Base-by-base conservation (phyloP, 2,329 filamentous ascomycete genomes). In the Orbilia brochopaga region DNA sequence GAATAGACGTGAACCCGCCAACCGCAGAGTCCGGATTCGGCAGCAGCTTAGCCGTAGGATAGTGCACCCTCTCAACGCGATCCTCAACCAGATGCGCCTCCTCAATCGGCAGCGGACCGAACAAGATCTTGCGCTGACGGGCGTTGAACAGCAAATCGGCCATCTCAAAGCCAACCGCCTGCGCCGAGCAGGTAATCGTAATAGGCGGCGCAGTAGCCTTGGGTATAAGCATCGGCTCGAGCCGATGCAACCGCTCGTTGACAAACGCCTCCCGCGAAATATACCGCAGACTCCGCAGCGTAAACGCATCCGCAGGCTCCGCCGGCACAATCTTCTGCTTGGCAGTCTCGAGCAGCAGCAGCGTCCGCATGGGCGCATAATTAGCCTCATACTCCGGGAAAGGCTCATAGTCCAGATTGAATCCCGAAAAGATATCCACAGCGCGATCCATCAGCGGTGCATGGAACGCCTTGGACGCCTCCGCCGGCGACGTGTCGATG, bases 1-100 rank as follows among this genome's bases (percentile, higher is more conserved):
- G 85, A 74, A 99, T 95, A 78, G 93, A 90, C 56, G 90, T 97
- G 80, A 92, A 97, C 23, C 90, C 87, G 75, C 88, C 86, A 82
- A 91, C 93, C 78, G 90, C 86, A 51, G 90, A 91, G 72, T 90
- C 88, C 0, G 94, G 92, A 37, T 84, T 81, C 1, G 94, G 92
- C 0, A 97, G 82, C 79, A 92, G 83, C 74, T 86, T 82, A 11
- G 81, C 81, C 1, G 84, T 78, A 0, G 92, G 90, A 76, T 88
- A 88, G 37, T 84, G 81, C 23, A 85, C 83, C 13, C 86, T 82
- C 3, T 91, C 86, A 7, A 91, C 79, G 80, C 91, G 90, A 60
- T 87, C 84, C 54, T 87, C 83, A n/a, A 97, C 81, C 3, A 97
- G 83, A 1, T 87, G 85, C 77, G 86, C 85, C 79, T 97, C 91